These are phyloP conservation scores for Lactifluus pinguis DNA, from an alignment of 768 basidiomycete genomes.

Conservation along the genomic window DNA sequence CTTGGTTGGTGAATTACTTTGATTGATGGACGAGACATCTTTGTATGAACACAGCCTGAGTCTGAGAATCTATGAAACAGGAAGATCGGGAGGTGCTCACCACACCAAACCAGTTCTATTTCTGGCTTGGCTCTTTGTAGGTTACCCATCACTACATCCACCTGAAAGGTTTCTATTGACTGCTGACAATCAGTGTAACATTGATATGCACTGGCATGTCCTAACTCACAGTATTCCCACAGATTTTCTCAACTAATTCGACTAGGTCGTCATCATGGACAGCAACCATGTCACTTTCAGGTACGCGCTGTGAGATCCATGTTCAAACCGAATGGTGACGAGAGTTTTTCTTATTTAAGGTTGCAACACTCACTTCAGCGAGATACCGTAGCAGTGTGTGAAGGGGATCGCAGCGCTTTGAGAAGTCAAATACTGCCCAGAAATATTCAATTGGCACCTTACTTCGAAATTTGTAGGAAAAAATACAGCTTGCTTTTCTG, in stretches of 20 bases:
- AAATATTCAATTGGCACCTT: not conserved
- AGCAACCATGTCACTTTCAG: not conserved
- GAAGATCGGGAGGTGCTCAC: not conserved
- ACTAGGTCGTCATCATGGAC: not conserved
- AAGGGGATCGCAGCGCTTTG: not conserved
- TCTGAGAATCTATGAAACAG: not conserved
- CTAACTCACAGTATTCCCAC: not conserved
- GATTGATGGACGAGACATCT: not conserved
- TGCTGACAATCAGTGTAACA: not conserved
- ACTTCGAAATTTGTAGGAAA: not conserved
- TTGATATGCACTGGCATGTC: not conserved
- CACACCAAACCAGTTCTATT: not conserved
- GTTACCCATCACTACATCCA: not conserved
- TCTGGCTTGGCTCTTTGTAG: not conserved
- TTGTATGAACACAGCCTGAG: not conserved
- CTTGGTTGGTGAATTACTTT: not conserved
- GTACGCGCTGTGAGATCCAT: not conserved
- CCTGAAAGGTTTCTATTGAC: not conserved
- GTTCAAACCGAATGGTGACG: not conserved
- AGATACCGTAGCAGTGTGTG: not conserved
- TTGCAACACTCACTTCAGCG: not conserved
- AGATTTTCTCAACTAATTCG: not conserved
- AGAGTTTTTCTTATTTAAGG: no score
- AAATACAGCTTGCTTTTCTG: not conserved
- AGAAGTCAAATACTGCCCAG: not conserved